These are phyloP conservation scores for Panicum hallii DNA, from an alignment of 202 grass and related monocot genomes.

Conservation along the genomic window DNA sequence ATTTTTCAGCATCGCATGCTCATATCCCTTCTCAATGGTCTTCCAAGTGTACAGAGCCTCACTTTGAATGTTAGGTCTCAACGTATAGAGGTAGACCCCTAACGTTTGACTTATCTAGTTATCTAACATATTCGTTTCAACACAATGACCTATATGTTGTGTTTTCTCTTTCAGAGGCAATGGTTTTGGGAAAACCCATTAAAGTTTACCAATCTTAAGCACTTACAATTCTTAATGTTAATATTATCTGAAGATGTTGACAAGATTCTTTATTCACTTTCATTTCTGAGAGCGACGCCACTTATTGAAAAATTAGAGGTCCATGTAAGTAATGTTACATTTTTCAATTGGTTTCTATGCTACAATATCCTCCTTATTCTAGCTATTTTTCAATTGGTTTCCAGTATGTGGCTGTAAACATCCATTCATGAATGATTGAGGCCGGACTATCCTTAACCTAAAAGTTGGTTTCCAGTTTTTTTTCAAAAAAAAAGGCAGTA, in stretches of 20 bases:
- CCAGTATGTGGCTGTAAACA: no score
- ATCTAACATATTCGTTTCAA: not conserved
- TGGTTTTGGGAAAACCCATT: not conserved
- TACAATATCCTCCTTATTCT: not conserved
- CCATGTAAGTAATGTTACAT: slow-evolving; percentile 14
- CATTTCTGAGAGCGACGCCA: not conserved
- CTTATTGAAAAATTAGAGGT: slow-evolving; percentile 28
- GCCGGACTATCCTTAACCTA: no score
- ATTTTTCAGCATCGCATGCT: not conserved
- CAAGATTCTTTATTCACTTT: slow-evolving; percentile 2
- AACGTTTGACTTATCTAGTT: not conserved
- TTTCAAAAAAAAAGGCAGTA: no score
- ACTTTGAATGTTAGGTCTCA: not conserved
- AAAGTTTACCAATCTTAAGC: slow-evolving; percentile 25
- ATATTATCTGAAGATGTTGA: not conserved
- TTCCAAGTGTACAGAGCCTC: not conserved
- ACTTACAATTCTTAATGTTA: not conserved
- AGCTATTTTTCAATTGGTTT: not conserved
- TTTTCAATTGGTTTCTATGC: no score
- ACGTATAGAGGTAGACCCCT: not conserved
- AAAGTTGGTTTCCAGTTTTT: no score
- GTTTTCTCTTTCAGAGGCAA: slow-evolving; percentile 6
- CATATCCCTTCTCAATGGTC: not conserved
- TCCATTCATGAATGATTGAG: no score
- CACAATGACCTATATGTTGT: not conserved